A percentile compares a stretch with the other conserved stretches of the same genome.
phyloP scores from a whole-genome alignment of 306 rosid species.

The Corylus americana region DNA sequence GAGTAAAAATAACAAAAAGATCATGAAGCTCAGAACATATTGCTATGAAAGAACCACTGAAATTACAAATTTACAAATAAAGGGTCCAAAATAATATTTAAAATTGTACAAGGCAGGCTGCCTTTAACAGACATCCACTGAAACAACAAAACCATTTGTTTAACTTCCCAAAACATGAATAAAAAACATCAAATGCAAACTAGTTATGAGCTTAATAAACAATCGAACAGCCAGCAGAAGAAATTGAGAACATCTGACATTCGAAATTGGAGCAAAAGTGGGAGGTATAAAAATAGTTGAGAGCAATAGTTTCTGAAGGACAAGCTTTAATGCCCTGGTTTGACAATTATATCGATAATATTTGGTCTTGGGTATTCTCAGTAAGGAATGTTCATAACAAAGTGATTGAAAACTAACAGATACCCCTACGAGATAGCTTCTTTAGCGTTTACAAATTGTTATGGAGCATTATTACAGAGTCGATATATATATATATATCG shows the following conservation, averaged over 20 bases:
- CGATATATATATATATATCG: no score
- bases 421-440: no score
- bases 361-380: not conserved
- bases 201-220: not conserved
- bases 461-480: no score
- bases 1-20: not conserved
- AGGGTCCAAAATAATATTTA: not conserved
- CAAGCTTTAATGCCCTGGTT: not conserved
- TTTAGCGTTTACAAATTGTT: no score
- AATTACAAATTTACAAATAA: not conserved
- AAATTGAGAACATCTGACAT: not conserved
- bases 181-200: not conserved
- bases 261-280: not conserved
- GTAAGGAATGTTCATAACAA: not conserved
- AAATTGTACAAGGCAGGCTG: not conserved
- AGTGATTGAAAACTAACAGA: not conserved
- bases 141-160: not conserved
- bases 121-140: not conserved
- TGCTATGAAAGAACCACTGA: not conserved
- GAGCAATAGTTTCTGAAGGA: not conserved
- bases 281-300: not conserved
- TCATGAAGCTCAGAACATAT: not conserved
- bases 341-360: no score
- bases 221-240: not conserved
- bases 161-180: not conserved